Percentiles rank a stretch among this genome's conserved stretches.
Evolutionary conservation across 345 rosid species (phyloP).

Genomic region (Gossypium bickii): DNA sequence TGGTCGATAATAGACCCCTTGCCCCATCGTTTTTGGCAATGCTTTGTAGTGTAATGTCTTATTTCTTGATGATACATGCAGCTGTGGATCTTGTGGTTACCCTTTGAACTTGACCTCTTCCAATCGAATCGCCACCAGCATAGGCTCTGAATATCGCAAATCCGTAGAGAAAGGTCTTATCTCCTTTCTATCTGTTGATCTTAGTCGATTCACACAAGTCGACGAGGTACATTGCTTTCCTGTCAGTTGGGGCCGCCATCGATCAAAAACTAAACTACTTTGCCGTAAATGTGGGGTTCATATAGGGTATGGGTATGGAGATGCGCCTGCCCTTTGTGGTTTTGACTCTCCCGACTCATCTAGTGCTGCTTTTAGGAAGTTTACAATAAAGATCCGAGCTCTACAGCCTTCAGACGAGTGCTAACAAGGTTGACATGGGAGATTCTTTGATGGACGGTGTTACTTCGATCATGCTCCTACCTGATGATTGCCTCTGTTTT

Average conservation of each 20-base stretch:
- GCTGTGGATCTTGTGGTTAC: constrained; percentile 52
- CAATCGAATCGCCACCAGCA: constrained; percentile 36
- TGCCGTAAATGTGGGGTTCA: constrained; percentile 63
- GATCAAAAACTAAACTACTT: constrained; percentile 50
- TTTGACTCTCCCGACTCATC: constrained; percentile 44
- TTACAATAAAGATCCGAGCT: constrained; percentile 45
- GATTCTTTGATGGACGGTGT: constrained; percentile 25
- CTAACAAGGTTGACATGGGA: constrained; percentile 40
- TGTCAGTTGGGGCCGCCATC: constrained; percentile 35
- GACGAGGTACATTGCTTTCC: constrained; percentile 57
- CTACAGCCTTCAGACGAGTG: constrained; percentile 50
- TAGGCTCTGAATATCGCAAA: constrained; percentile 40
- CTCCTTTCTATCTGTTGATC: constrained; percentile 50
- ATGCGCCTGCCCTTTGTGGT: constrained; percentile 52
- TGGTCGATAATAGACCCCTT: background rate
- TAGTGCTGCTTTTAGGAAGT: constrained; percentile 38
- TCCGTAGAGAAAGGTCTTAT: constrained; percentile 41
- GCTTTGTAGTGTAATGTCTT: background rate
- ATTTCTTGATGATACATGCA: background rate
- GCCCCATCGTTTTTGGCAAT: background rate
- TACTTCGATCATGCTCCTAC: constrained; percentile 48
- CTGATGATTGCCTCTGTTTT: constrained; percentile 68
- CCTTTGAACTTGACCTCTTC: constrained; percentile 58
- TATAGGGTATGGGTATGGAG: constrained; percentile 56
- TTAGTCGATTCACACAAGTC: constrained; percentile 56